These are phyloP conservation scores for Psidium guajava DNA, from an alignment of 345 rosid genomes.

Conservation along the genomic window DNA sequence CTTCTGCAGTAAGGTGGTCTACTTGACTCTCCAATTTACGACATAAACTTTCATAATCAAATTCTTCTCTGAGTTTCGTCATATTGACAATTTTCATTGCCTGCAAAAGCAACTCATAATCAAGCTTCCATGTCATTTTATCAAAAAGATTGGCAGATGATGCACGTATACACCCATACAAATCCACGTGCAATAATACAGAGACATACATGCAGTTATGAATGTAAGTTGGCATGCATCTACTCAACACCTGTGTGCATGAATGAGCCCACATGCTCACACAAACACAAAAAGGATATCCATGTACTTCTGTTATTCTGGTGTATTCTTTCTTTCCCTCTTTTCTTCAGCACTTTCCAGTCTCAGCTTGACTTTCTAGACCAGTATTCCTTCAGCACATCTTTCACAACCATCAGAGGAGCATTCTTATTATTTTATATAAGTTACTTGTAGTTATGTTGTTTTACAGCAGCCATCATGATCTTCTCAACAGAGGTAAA, in stretches of 20 bases:
- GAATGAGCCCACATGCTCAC: not conserved
- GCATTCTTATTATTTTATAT: not conserved
- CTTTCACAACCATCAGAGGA: not conserved
- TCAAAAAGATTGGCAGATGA: not conserved
- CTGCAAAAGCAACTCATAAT: slow-evolving; percentile 30
- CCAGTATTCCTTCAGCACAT: not conserved
- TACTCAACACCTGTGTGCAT: not conserved
- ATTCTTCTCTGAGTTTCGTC: slow-evolving; percentile 91
- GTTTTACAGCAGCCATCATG: not conserved
- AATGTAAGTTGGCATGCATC: not conserved
- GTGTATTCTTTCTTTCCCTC: not conserved
- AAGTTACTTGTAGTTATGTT: not conserved
- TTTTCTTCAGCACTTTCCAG: not conserved
- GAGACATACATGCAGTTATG: not conserved
- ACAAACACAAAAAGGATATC: not conserved
- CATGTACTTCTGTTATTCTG: not conserved
- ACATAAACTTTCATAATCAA: slow-evolving; percentile 85
- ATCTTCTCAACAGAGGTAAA: not conserved
- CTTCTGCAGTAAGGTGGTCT: slow-evolving; percentile 79
- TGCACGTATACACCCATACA: not conserved
- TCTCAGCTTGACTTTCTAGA: not conserved
- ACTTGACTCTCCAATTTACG: slow-evolving; percentile 75
- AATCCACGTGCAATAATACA: not conserved
- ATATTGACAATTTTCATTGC: slow-evolving; percentile 92
- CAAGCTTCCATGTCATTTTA: not conserved